Evolutionary conservation across 768 basidiomycete species (phyloP).

Genomic region (Psilocybe subaeruginosa): DNA sequence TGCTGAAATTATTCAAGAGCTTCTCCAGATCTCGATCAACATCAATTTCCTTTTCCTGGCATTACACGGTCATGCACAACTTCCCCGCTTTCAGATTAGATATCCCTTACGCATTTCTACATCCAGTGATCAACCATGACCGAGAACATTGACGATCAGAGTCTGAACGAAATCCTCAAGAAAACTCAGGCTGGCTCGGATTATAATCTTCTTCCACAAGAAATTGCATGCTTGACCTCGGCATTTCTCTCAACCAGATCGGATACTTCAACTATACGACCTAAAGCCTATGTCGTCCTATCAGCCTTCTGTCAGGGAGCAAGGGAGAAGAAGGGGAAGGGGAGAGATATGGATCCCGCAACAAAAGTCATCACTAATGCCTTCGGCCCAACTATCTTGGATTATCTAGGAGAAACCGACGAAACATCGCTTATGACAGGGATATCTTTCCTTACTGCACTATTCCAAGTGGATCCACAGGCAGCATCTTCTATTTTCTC

Average conservation of each 20-base stretch:
- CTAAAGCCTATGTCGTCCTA: constrained; percentile 73
- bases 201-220: constrained; percentile 51
- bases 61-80: constrained; percentile 12
- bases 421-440: constrained; percentile 56
- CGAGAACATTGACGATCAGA: constrained; percentile 20
- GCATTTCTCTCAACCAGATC: constrained; percentile 55
- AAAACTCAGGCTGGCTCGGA: constrained; percentile 31
- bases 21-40: constrained; percentile 12
- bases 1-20: constrained; percentile 9
- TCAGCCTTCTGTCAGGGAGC: constrained; percentile 70
- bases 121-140: constrained; percentile 8
- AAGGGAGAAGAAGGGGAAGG: constrained; percentile 39
- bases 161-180: constrained; percentile 33
- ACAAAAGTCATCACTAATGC: constrained; percentile 51
- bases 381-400: constrained; percentile 53
- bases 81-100: background rate
- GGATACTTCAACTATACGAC: constrained; percentile 40
- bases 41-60: constrained; percentile 14
- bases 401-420: constrained; percentile 56
- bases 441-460: constrained; percentile 70
- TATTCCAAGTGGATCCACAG: constrained; percentile 83
- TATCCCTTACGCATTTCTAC: background rate
- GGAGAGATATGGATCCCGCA: constrained; percentile 43
- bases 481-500: constrained; percentile 67
- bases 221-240: constrained; percentile 52